phyloP scores from a whole-genome alignment of 129 eudicot species.

The Chrysanthemum seticuspe region DNA sequence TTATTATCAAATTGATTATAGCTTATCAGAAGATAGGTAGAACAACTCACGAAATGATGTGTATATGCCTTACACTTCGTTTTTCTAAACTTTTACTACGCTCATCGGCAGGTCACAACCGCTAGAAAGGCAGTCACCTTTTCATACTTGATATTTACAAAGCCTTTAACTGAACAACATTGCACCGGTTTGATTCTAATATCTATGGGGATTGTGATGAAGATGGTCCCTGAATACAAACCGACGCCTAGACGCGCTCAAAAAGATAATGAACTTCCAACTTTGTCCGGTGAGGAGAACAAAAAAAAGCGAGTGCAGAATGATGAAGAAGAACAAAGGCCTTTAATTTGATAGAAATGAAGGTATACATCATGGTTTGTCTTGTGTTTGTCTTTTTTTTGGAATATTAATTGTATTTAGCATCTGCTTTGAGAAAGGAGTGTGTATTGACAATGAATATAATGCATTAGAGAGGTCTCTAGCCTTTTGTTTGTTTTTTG shows the following conservation, averaged over 20 bases:
- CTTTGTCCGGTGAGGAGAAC: constrained; percentile 16
- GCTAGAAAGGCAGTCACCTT: constrained; percentile 87
- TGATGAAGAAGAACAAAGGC: constrained; percentile 46
- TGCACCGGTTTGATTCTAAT: constrained; percentile 69
- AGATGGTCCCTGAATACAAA: constrained; percentile 34
- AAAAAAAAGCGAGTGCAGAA: constrained; percentile 12
- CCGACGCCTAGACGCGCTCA: constrained; percentile 27
- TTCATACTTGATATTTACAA: constrained; percentile 74
- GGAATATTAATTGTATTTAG: neutral
- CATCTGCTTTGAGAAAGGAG: too few relatives aligned
- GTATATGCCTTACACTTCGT: constrained; percentile 10
- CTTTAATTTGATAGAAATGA: constrained; percentile 37
- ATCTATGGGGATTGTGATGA: constrained; percentile 64
- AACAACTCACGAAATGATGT: neutral
- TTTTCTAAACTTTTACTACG: constrained; percentile 8
- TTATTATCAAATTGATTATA: neutral
- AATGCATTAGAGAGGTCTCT: too few relatives aligned
- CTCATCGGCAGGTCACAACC: constrained; percentile 56
- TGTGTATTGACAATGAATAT: too few relatives aligned
- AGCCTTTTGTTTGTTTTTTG: too few relatives aligned
- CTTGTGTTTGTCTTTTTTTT: neutral
- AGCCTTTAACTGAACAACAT: constrained; percentile 75
- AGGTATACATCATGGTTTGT: neutral
- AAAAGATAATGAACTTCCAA: neutral
- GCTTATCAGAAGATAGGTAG: neutral